Evolutionary conservation across 208 protist genomes (phyloP).

Genomic region (Jaenimonas drosophilae): DNA sequence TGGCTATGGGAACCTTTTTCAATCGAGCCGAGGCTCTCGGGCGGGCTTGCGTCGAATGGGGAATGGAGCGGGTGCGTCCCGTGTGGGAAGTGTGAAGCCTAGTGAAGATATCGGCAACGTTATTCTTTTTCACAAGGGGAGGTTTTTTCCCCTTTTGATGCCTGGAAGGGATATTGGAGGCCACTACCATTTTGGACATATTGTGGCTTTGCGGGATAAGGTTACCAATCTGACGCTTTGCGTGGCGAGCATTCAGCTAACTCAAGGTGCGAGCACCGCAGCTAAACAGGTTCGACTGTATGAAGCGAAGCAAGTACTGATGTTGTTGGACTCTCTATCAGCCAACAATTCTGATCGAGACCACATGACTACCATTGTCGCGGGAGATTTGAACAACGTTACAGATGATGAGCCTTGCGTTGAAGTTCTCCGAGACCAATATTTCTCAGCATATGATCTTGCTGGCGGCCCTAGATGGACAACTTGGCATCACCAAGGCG

Average conservation of each 20-base stretch:
- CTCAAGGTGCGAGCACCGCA: conserved; percentile 38
- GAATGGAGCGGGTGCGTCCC: conserved; percentile 16
- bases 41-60: conserved; percentile 43
- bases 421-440: conserved; percentile 36
- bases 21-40: conserved; percentile 59
- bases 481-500: conserved; percentile 55
- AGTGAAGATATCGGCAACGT: conserved; percentile 83
- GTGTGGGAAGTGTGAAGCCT: conserved; percentile 35
- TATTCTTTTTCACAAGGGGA: conserved; percentile 77
- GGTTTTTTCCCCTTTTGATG: conserved; percentile 76
- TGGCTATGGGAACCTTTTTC: conserved; percentile 73
- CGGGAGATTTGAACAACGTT: conserved; percentile 74
- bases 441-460: conserved; percentile 78
- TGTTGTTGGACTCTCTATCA: conserved; percentile 44
- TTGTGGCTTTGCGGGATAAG: conserved; percentile 63
- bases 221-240: conserved; percentile 76
- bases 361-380: conserved; percentile 48
- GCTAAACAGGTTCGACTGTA: conserved; percentile 37
- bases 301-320: conserved; percentile 51
- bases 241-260: conserved; percentile 65
- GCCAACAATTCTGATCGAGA: conserved; percentile 54
- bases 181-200: conserved; percentile 64
- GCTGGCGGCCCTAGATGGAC: conserved; percentile 80
- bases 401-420: conserved; percentile 71
- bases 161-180: conserved; percentile 47